Conservation (phyloP, 2,329 filamentous ascomycete genomes). For the Colletotrichum tropicicola region DNA sequence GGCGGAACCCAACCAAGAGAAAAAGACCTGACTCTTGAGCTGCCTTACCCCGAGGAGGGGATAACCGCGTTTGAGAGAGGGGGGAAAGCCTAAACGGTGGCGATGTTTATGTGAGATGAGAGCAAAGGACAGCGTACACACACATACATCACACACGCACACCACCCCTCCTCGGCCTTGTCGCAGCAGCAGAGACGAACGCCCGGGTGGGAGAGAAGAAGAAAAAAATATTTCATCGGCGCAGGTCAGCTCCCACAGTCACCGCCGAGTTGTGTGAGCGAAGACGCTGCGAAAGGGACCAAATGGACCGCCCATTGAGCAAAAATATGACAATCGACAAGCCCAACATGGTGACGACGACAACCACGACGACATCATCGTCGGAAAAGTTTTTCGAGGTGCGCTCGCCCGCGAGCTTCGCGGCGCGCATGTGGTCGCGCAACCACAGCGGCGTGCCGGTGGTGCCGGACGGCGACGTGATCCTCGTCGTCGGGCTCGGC, state of each 20-base stretch:
- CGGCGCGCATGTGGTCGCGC: slow-evolving; percentile 29
- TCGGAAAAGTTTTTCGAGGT: slow-evolving; percentile 27
- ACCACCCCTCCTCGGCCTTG: not conserved
- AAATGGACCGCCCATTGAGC: slow-evolving; percentile 18
- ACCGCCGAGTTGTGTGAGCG: too few relatives aligned
- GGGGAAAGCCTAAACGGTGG: slow-evolving; percentile 26
- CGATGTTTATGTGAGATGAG: slow-evolving; percentile 7
- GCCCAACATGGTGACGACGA: slow-evolving; percentile 9
- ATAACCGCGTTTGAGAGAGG: slow-evolving; percentile 18
- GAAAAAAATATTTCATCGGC: not conserved
- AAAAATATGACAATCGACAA: slow-evolving; percentile 21
- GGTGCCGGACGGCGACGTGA: slow-evolving; percentile 32
- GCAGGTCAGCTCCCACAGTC: not conserved
- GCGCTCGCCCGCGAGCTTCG: slow-evolving; percentile 26
- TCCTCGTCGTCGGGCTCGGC: slow-evolving; percentile 34
- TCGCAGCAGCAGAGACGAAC: not conserved
- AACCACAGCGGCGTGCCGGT: slow-evolving; percentile 19
- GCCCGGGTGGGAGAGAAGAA: not conserved
- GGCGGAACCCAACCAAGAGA: not conserved
- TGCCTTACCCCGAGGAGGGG: slow-evolving; percentile 2
- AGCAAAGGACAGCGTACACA: not conserved
- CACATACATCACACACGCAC: not conserved
- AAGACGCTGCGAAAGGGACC: not conserved
- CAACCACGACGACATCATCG: not conserved
- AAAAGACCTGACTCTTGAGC: slow-evolving; percentile 14